Evolutionary conservation across 1,139 yeast genomes (phyloP), one percentile per base, ranked within the genome.

Genomic region (Sugiyamaella castrensis): DNA sequence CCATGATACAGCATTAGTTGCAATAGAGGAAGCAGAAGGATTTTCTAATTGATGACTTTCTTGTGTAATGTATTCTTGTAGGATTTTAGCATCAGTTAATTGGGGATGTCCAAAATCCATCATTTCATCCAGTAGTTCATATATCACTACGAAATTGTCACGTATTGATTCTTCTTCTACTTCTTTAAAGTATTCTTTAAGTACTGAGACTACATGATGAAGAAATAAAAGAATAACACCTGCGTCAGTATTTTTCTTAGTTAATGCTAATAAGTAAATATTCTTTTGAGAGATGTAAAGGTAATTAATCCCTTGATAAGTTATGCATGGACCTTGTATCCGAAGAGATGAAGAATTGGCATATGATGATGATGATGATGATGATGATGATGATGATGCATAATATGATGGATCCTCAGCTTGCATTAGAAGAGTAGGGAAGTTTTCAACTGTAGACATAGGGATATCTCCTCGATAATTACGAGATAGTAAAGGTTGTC

Each of bases 41-140:
- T 74, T 51, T 76, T 74, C 38, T 72, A 62, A 47, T 71, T 66
- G n/a, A 56, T 53, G 82, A 62, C 66, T 74, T 48, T 71, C 71
- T 53, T 73, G 77, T 4, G 77, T 73, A 54, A 73, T 73, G 58
- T 73, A 77, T 70, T 92, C 96, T 70, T 91, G 89, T 56, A 92
- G 74, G 62, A 92, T 87, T 71, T 89, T 89, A 11, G 95, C 84
- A 65, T 92, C 99, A 2, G 98, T 91, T 29, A 95, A 85, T 68
- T 92, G 98, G 0, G 98, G 96, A 45, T 85, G 76, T n/a, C 98
- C 98, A 66, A 75, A 92, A 68, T 92, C 98, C 96, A 91, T 88
- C 89, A 89, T 85, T 68, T 92, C 98, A 69, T 92, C 98, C 55
- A 92, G 73, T 49, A 92, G 71, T 68, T 92, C 98, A 70, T 92